Percentiles rank a stretch among this genome's conserved stretches.
These are phyloP conservation scores for Pyricularia pennisetigena DNA, from an alignment of 2,329 filamentous ascomycete species.

Conservation along the genomic window DNA sequence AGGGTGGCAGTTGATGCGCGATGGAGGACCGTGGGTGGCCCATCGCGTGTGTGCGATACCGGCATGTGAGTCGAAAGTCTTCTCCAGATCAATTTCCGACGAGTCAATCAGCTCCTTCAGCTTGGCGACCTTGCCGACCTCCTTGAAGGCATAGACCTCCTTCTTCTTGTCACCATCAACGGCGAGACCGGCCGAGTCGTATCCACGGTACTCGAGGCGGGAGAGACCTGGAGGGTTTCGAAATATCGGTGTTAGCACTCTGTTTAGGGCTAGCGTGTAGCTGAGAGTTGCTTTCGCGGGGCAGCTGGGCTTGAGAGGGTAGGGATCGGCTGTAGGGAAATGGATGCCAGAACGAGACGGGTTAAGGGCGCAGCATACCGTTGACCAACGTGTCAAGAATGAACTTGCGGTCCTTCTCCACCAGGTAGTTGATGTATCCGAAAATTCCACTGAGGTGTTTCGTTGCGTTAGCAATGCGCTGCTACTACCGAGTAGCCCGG, in stretches of 20 bases:
- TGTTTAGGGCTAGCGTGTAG: background rate
- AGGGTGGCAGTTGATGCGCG: conserved; percentile 93
- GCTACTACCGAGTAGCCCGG: background rate
- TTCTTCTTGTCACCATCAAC: conserved; percentile 98
- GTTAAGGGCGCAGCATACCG: conserved; percentile 46
- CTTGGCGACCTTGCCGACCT: conserved; percentile 98
- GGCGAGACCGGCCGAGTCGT: conserved; percentile 93
- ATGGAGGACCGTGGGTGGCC: conserved; percentile 95
- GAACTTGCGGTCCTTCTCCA: conserved; percentile 96
- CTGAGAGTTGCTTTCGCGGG: background rate
- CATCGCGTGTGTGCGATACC: conserved; percentile 98
- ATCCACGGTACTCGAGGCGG: conserved; percentile 95
- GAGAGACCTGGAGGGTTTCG: conserved; percentile 58
- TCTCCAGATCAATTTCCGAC: conserved; percentile 73
- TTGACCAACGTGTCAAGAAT: conserved; percentile 95
- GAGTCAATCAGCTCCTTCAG: conserved; percentile 87
- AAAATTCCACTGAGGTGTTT: conserved; percentile 66
- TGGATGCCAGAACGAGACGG: background rate
- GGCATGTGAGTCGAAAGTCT: conserved; percentile 95
- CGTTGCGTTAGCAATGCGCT: background rate
- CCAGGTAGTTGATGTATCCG: conserved; percentile 98
- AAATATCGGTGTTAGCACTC: conserved; percentile 15
- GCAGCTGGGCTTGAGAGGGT: background rate
- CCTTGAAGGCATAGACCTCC: conserved; percentile 94
- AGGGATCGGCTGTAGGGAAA: background rate